phyloP scores from a whole-genome alignment of 148 eudicot genomes.

The Heliosperma pusillum region DNA sequence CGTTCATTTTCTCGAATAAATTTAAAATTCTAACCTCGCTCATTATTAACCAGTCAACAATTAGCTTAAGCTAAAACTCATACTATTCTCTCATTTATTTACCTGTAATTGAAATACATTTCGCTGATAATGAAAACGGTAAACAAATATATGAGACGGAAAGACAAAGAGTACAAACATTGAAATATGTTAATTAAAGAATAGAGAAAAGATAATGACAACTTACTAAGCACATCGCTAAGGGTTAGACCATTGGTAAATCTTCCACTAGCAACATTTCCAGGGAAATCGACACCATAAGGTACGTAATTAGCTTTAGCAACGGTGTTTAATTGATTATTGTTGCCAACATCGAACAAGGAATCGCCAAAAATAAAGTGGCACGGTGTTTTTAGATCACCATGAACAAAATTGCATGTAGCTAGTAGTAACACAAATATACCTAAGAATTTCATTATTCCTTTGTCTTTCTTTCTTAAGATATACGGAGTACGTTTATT shows the following conservation, averaged over 20 bases:
- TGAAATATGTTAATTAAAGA: no score
- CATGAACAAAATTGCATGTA: conserved; percentile 7
- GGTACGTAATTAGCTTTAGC: conserved; percentile 29
- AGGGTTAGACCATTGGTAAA: conserved; percentile 23
- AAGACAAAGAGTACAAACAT: no score
- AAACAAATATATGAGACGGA: no score
- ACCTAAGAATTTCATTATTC: neutral
- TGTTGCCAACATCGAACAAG: conserved; percentile 23
- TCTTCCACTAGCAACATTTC: conserved; percentile 17
- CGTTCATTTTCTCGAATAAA: no score
- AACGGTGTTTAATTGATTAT: conserved; percentile 10
- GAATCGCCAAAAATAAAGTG: conserved; percentile 29
- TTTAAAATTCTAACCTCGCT: no score
- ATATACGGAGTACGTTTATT: no score
- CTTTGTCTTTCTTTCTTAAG: no score
- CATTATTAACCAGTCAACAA: no score
- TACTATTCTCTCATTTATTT: no score
- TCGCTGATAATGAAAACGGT: no score
- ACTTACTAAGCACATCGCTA: conserved; percentile 22
- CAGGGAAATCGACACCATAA: conserved; percentile 26
- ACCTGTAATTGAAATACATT: no score
- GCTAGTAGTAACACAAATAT: neutral
- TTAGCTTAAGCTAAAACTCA: no score
- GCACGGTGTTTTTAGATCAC: conserved; percentile 21
- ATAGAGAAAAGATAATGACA: neutral